A percentile compares a stretch with the other conserved stretches of the same genome.
phyloP scores from a whole-genome alignment of 1,139 yeast genomes.

The Geotrichum cucujoidarum region DNA sequence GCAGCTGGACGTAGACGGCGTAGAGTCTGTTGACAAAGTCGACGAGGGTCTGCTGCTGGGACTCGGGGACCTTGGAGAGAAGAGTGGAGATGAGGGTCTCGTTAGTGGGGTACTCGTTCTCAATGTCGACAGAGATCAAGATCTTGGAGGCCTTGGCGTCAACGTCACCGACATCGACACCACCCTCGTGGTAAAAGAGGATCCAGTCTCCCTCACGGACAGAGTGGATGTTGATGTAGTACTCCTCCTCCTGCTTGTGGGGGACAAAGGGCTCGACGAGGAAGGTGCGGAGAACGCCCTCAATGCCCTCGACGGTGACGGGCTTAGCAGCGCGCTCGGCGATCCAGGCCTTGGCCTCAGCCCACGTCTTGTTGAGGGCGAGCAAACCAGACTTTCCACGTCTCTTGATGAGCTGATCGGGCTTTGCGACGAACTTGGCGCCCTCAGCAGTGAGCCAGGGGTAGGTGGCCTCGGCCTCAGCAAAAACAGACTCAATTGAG shows the following conservation, averaged over 20 bases:
- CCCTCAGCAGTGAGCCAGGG: conserved; percentile 41
- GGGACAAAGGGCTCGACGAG: conserved; percentile 47
- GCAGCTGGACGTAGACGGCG: conserved; percentile 46
- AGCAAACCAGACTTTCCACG: conserved; percentile 45
- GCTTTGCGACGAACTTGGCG: conserved; percentile 44
- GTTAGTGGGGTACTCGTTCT: conserved; percentile 40
- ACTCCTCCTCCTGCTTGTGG: conserved; percentile 44
- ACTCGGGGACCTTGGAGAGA: conserved; percentile 39
- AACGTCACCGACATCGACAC: conserved; percentile 47
- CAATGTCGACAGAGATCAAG: conserved; percentile 43
- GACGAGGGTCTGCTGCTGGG: conserved; percentile 40
- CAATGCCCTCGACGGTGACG: conserved; percentile 41
- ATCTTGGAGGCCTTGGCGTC: conserved; percentile 45
- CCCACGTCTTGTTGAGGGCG: conserved; percentile 44
- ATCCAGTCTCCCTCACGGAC: conserved; percentile 48
- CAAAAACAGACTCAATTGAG: conserved; percentile 35
- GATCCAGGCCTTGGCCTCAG: conserved; percentile 43
- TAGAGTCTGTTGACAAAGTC: conserved; percentile 46
- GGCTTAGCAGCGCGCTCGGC: conserved; percentile 41
- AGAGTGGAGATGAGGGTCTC: conserved; percentile 35
- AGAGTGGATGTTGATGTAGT: conserved; percentile 46
- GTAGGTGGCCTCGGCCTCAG: conserved; percentile 38
- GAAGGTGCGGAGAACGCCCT: conserved; percentile 41
- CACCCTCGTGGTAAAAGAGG: conserved; percentile 46
- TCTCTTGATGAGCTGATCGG: conserved; percentile 46